Percentiles rank a stretch among this genome's conserved stretches.
Conservation (phyloP, 2,329 filamentous ascomycete species). For the Incumbomyces lentus region DNA sequence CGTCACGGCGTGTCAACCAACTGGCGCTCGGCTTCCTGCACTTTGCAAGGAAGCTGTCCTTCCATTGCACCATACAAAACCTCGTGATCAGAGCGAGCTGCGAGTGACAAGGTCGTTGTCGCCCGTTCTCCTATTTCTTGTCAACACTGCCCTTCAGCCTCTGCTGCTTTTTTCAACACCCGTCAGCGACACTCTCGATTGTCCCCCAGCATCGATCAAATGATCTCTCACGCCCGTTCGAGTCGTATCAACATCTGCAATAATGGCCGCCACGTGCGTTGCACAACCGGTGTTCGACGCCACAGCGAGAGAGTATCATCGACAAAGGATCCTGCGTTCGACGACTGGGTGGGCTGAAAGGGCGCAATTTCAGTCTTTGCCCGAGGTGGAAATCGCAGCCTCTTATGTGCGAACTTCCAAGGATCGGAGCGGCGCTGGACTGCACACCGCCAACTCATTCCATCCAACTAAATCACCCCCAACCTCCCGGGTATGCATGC, state of each 20-base stretch:
- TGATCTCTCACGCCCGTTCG: slow-evolving; percentile 7
- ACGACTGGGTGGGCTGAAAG: slow-evolving; percentile 38
- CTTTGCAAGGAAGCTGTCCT: slow-evolving; percentile 1
- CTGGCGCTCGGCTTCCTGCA: slow-evolving; percentile 6
- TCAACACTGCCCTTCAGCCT: not conserved
- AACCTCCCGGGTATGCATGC: slow-evolving; percentile 20
- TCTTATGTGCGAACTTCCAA: slow-evolving; percentile 21
- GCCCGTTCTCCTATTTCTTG: slow-evolving; percentile 3
- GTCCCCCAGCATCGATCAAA: slow-evolving; percentile 2
- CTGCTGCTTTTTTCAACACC: not conserved
- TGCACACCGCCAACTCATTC: slow-evolving; percentile 18
- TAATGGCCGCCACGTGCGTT: slow-evolving; percentile 38
- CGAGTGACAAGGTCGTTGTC: slow-evolving; percentile 9
- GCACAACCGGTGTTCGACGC: slow-evolving; percentile 30
- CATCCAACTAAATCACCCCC: slow-evolving; percentile 14
- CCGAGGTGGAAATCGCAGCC: slow-evolving; percentile 23
- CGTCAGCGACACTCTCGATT: not conserved
- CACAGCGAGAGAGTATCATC: slow-evolving; percentile 32
- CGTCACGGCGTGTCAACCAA: not conserved
- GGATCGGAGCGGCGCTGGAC: slow-evolving; percentile 24
- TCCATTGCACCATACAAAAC: slow-evolving; percentile 6
- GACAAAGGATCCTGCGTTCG: slow-evolving; percentile 31
- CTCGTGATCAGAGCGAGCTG: slow-evolving; percentile 7
- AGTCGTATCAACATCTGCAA: slow-evolving; percentile 11
- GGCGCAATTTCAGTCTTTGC: slow-evolving; percentile 21